phyloP scores from a whole-genome alignment of 768 basidiomycete species.

The Amanita rubescens region DNA sequence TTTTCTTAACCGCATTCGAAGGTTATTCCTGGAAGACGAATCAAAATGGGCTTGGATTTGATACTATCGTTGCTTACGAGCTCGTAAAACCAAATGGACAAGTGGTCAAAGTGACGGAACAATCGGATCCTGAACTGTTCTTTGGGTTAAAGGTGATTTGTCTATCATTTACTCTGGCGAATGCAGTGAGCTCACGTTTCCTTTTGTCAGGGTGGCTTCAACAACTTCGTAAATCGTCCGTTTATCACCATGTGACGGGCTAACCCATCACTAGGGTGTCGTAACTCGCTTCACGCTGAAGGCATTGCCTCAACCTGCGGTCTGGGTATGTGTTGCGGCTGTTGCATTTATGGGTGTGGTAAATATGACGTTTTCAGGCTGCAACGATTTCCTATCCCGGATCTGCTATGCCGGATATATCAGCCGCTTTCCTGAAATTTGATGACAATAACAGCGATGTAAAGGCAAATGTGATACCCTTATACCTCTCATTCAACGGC shows the following conservation, averaged over 20 bases:
- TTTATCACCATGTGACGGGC: conserved; percentile 23
- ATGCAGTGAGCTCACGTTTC: conserved; percentile 11
- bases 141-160: conserved; percentile 33
- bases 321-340: conserved; percentile 50
- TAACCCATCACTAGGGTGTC: conserved; percentile 39
- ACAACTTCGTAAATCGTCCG: conserved; percentile 52
- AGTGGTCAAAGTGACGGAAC: conserved; percentile 27
- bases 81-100: conserved; percentile 51
- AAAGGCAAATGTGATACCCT: conserved; percentile 42
- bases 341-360: too few relatives aligned
- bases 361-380: conserved; percentile 29
- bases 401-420: conserved; percentile 19
- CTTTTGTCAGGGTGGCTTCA: conserved; percentile 43
- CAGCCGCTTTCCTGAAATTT: conserved; percentile 34
- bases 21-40: conserved; percentile 50
- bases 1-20: conserved; percentile 4
- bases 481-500: conserved; percentile 32
- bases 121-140: conserved; percentile 31
- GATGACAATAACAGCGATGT: conserved; percentile 36
- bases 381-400: too few relatives aligned
- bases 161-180: too few relatives aligned
- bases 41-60: conserved; percentile 15
- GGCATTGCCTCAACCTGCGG: conserved; percentile 44
- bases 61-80: conserved; percentile 46
- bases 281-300: conserved; percentile 52